phyloP scores from a whole-genome alignment of 371 early-diverging fungal species.

The Nosema bombycis region DNA sequence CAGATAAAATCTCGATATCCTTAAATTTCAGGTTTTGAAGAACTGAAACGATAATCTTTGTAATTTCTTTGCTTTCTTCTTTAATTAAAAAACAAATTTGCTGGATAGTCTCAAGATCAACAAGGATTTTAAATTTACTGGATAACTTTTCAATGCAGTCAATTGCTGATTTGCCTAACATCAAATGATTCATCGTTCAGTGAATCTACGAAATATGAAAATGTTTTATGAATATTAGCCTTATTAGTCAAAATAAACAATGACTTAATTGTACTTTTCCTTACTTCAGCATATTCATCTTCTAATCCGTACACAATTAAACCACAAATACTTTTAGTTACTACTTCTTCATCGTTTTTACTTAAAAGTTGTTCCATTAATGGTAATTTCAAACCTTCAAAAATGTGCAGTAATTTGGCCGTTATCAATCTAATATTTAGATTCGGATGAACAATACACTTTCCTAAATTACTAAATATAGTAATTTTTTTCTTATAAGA shows the following conservation, averaged over 20 bases:
- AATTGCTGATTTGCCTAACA: slow-evolving; percentile 12
- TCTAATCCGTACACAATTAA: slow-evolving; percentile 52
- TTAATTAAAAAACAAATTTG: not conserved
- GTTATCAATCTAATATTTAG: slow-evolving; percentile 22
- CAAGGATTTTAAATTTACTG: not conserved
- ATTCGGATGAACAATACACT: slow-evolving; percentile 33
- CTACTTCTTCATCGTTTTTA: slow-evolving; percentile 10
- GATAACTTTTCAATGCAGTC: not conserved
- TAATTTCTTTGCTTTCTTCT: not conserved
- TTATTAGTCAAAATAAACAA: slow-evolving; percentile 8
- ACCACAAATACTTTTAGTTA: slow-evolving; percentile 36
- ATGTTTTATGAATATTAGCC: not conserved
- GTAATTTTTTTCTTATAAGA: not conserved
- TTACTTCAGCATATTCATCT: slow-evolving; percentile 45
- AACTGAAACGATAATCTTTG: not conserved
- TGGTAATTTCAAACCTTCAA: slow-evolving; percentile 1
- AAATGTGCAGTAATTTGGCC: slow-evolving; percentile 31
- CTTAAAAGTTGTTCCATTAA: slow-evolving; percentile 5
- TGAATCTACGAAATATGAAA: slow-evolving; percentile 39
- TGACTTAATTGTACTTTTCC: slow-evolving; percentile 37
- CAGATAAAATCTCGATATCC: not conserved
- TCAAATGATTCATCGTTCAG: slow-evolving; percentile 35
- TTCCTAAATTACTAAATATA: not conserved
- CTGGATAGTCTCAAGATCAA: not conserved
- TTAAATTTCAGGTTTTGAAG: not conserved